These are phyloP conservation scores for Aegilops umbellulata DNA, from an alignment of 176 grass and related monocot genomes.

Conservation along the genomic window DNA sequence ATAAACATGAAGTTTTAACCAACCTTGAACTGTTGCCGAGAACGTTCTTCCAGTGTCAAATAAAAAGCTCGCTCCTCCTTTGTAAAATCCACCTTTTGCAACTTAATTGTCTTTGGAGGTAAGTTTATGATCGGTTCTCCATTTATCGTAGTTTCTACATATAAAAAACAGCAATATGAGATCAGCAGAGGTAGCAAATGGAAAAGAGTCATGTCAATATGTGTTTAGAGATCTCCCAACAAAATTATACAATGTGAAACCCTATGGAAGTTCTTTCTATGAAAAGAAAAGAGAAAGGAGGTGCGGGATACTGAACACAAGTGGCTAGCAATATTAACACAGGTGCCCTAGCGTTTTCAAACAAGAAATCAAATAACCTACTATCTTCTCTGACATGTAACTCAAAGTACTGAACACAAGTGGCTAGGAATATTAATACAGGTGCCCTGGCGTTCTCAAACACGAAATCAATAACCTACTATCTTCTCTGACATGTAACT, in stretches of 20 bases:
- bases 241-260: slow-evolving; percentile 21
- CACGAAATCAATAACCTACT: slow-evolving; percentile 5
- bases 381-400: not conserved
- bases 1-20: not conserved
- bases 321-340: slow-evolving; percentile 9
- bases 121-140: slow-evolving; percentile 93
- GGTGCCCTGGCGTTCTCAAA: not conserved
- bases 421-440: slow-evolving; percentile 17
- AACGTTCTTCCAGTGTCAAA: slow-evolving; percentile 84
- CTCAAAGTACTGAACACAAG: slow-evolving; percentile 5
- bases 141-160: slow-evolving; percentile 76
- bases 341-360: not conserved
- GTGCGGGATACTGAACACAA: slow-evolving; percentile 9
- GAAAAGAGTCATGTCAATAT: not conserved
- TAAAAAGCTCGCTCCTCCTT: slow-evolving; percentile 88
- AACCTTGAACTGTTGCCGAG: slow-evolving; percentile 97
- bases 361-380: slow-evolving; percentile 12
- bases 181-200: slow-evolving; percentile 27
- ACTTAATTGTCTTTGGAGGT: slow-evolving; percentile 77
- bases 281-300: not conserved
- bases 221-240: not conserved
- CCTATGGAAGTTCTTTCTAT: not conserved
- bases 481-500: not conserved
- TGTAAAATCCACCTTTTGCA: slow-evolving; percentile 85
- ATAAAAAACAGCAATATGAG: slow-evolving; percentile 16